These are phyloP conservation scores for Olyra latifolia DNA, from an alignment of 176 grass and related monocot species.

Conservation along the genomic window DNA sequence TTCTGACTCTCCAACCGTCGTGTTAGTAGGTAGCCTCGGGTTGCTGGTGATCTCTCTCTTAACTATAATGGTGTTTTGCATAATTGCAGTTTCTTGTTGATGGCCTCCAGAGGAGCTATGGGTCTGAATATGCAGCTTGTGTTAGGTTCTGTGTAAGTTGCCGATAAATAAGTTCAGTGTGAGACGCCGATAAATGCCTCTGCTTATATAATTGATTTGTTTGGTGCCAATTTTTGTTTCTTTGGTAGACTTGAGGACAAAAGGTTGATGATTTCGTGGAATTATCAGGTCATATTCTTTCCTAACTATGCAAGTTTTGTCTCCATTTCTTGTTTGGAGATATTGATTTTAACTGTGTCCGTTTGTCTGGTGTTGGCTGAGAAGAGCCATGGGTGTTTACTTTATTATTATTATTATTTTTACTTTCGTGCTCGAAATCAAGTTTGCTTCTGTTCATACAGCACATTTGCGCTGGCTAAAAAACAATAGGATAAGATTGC, in stretches of 20 bases:
- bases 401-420: neutral
- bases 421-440: neutral
- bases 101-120: neutral
- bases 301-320: neutral
- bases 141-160: neutral
- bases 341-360: neutral
- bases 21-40: neutral
- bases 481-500: neutral
- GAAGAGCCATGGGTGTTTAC: neutral
- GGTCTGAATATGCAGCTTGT: neutral
- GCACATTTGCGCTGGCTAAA: neutral
- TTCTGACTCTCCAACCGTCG: neutral
- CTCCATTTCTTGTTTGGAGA: neutral
- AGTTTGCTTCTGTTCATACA: slow-evolving; percentile 2
- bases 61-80: slow-evolving; percentile 11
- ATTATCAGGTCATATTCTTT: neutral
- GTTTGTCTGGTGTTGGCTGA: neutral
- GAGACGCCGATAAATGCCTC: neutral
- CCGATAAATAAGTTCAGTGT: neutral
- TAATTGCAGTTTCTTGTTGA: neutral
- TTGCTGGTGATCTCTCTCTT: slow-evolving; percentile 19
- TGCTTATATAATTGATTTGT: neutral
- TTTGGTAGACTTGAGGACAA: neutral
- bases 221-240: neutral
- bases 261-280: slow-evolving; percentile 5